Base-by-base conservation (phyloP, 179 eudicot species). In the Beta corolliflora region DNA sequence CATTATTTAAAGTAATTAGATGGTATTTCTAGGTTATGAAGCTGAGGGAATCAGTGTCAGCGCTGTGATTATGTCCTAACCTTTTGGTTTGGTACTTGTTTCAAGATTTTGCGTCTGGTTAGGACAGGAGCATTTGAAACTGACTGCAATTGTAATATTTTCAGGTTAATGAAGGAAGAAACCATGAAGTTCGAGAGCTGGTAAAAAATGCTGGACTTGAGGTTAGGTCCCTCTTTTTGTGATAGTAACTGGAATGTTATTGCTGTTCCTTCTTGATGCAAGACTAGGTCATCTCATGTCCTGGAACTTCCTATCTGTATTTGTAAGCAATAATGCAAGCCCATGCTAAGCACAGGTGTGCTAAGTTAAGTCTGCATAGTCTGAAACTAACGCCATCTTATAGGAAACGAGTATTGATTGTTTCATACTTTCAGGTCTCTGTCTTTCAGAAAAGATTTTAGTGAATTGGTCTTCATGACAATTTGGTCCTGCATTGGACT, bases 151-250 rank as follows among this genome's bases (percentile, higher is more conserved):
- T 71, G 41, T 75, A 60, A 74, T 85, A 72, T 71, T 85, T 82
- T 7, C 92, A 96, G 99, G 97, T 96, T 85, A 96, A 92, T 71
- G 99, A 96, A 86, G 99, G 99, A 76, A 90, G 99, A 90, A 94
- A 92, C 84, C 99, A 96, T 81, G 99, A 96, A 86, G 98, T 96
- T 77, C 91, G 99, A 41, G 96, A 96, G 81, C 96, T 96, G 80
- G 97, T 96, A 67, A 96, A 89, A 90, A 86, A 86, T 86, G 98
- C 99, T 79, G 99, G 98, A 77, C 93, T 96, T 87, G 87, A 91
- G 98, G 99, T 88, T 83, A 76, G 89, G 68, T 87, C 68, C 61
- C 67, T n/a, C 54, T 50, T 72, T 76, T 83, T 67, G 48, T 52
- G 31, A 7, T 67, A 41, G n/a, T 67, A 29, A 77, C 68, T 50